Evolutionary conservation across 1,139 yeast genomes (phyloP).

Genomic region (Suhomyces panamericanus): DNA sequence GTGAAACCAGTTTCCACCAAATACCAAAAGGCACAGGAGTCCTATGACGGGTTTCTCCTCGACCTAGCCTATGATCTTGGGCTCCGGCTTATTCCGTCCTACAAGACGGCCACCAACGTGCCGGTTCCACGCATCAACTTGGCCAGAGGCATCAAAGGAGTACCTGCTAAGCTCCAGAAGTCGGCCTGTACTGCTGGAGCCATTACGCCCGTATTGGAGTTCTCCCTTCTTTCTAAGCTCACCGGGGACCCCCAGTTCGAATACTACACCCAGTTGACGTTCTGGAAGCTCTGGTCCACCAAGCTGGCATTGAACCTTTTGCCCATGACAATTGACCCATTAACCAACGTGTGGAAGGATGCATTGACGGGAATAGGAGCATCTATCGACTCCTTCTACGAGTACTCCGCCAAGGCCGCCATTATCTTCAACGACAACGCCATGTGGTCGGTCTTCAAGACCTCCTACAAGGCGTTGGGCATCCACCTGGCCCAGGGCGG

Average conservation of each 20-base stretch:
- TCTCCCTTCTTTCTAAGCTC: constrained; percentile 67
- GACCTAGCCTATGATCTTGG: constrained; percentile 74
- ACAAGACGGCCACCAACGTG: constrained; percentile 56
- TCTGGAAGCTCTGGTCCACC: constrained; percentile 68
- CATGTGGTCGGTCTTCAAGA: constrained; percentile 59
- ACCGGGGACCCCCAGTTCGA: constrained; percentile 78
- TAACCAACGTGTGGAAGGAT: constrained; percentile 57
- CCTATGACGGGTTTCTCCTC: constrained; percentile 70
- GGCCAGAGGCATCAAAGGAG: constrained; percentile 47
- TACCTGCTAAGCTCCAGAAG: constrained; percentile 42
- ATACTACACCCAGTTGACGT: constrained; percentile 58
- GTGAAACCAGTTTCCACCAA: constrained; percentile 20
- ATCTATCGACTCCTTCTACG: constrained; percentile 89
- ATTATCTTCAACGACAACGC: constrained; percentile 69
- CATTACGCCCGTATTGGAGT: constrained; percentile 77
- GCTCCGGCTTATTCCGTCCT: constrained; percentile 63
- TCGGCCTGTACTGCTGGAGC: constrained; percentile 91
- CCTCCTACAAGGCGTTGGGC: constrained; percentile 59
- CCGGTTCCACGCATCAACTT: constrained; percentile 77
- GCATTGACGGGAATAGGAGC: constrained; percentile 83
- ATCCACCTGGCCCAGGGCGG: constrained; percentile 44
- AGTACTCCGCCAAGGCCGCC: constrained; percentile 78
- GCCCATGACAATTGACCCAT: constrained; percentile 77
- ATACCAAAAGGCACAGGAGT: constrained; percentile 22
- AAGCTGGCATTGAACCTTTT: constrained; percentile 63